Conservation (phyloP, 1,284 basidiomycete species). For the Apiotrichum porosum region DNA sequence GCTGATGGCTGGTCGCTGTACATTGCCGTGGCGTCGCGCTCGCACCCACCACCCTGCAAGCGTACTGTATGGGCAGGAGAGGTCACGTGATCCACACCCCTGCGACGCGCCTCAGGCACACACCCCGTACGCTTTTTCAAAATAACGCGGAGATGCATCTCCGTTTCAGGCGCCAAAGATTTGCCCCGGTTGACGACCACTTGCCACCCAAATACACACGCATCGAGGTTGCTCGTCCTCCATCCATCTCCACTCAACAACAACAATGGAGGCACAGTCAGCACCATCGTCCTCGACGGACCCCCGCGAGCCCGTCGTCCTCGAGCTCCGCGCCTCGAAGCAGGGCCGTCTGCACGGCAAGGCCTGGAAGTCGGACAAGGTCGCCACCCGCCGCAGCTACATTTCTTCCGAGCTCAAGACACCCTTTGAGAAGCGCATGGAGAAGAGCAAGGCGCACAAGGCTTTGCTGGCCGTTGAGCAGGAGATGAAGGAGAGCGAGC, state of each 20-base stretch:
- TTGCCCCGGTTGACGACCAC: no score
- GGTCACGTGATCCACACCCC: no score
- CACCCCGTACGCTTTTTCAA: no score
- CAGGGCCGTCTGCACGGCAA: constrained; percentile 43
- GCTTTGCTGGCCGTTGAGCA: constrained; percentile 44
- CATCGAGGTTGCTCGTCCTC: no score
- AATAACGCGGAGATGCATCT: no score
- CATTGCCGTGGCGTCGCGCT: background rate
- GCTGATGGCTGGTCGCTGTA: background rate
- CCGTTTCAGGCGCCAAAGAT: background rate
- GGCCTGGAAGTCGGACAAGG: constrained; percentile 43
- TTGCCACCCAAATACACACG: background rate
- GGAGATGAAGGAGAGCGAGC: constrained; percentile 47
- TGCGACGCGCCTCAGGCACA: no score
- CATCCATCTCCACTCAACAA: background rate
- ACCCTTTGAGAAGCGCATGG: constrained; percentile 41
- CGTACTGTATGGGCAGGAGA: no score
- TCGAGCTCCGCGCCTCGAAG: constrained; percentile 22
- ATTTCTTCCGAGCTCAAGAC: constrained; percentile 37
- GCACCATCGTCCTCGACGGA: constrained; percentile 1
- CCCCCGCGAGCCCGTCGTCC: background rate
- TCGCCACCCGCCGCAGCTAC: constrained; percentile 35
- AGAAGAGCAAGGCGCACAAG: constrained; percentile 35
- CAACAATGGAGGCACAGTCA: background rate
- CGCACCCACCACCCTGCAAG: no score